A percentile compares a stretch with the other conserved stretches of the same genome.
Evolutionary conservation across 176 grass and related monocot genomes (phyloP).

Genomic region (Alopecurus myosuroides): DNA sequence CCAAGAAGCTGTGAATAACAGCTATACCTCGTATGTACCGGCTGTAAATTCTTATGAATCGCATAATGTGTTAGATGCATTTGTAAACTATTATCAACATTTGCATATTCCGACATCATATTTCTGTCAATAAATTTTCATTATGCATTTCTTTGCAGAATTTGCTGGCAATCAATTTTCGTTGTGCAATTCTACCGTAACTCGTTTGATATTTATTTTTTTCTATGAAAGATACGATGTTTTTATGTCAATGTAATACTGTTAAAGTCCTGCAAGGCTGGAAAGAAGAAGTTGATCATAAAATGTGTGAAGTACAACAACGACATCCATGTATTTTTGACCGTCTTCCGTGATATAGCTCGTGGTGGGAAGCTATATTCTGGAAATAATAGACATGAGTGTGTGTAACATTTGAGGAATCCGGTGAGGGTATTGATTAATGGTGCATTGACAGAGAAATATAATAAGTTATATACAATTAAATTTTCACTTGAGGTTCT

Average conservation of each 20-base stretch:
- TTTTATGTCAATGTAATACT: neutral
- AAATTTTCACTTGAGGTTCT: neutral
- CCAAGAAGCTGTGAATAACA: no score
- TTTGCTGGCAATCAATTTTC: no score
- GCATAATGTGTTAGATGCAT: no score
- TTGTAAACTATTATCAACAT: no score
- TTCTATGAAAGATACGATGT: neutral
- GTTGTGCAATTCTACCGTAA: no score
- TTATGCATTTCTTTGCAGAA: no score
- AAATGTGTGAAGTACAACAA: slow-evolving; percentile 81
- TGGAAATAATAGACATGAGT: slow-evolving; percentile 80
- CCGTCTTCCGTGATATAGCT: slow-evolving; percentile 74
- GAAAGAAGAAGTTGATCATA: slow-evolving; percentile 72
- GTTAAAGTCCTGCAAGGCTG: slow-evolving; percentile 55
- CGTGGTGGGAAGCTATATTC: slow-evolving; percentile 82
- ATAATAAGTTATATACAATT: slow-evolving; percentile 15
- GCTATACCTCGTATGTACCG: no score
- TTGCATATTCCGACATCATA: no score
- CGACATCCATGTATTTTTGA: slow-evolving; percentile 72
- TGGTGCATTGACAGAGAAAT: slow-evolving; percentile 31
- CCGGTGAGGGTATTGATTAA: slow-evolving; percentile 13
- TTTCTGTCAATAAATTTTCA: no score
- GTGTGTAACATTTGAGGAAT: slow-evolving; percentile 44
- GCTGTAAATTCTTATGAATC: no score
- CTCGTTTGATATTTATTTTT: no score